Percentiles rank a stretch among this genome's conserved stretches.
phyloP scores from a whole-genome alignment of 768 basidiomycete genomes.

The Tulasnella sp. region DNA sequence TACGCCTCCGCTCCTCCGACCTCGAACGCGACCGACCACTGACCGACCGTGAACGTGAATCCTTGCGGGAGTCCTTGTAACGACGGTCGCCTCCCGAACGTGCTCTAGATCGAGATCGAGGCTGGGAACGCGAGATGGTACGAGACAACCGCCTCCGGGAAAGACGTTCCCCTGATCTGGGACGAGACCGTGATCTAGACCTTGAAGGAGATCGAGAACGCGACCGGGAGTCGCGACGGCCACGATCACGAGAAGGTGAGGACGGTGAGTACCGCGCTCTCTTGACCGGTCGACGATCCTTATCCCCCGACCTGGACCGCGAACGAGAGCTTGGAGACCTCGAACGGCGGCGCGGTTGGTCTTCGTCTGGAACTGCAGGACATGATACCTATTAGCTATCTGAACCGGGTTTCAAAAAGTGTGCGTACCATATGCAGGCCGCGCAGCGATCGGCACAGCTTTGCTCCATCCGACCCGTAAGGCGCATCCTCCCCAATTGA shows the following conservation, averaged over 20 bases:
- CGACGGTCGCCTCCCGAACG: neutral
- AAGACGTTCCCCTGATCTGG: neutral
- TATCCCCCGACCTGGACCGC: constrained; percentile 17
- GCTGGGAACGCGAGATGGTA: constrained; percentile 22
- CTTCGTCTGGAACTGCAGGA: neutral
- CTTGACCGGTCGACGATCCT: constrained; percentile 3
- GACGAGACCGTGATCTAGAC: neutral
- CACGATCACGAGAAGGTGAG: neutral
- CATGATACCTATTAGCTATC: neutral
- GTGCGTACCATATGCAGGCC: constrained; percentile 55
- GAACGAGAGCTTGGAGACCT: constrained; percentile 39
- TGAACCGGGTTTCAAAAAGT: neutral
- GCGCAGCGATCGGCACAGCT: constrained; percentile 75
- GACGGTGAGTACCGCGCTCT: constrained; percentile 4
- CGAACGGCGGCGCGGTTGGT: constrained; percentile 23
- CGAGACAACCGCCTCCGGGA: constrained; percentile 6
- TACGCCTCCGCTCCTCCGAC: neutral
- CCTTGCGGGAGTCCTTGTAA: too few relatives aligned
- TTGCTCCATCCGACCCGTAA: constrained; percentile 96
- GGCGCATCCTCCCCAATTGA: constrained; percentile 86
- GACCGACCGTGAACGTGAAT: neutral
- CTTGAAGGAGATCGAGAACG: constrained; percentile 22
- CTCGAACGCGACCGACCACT: neutral
- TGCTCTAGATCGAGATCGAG: neutral
- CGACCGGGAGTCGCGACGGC: constrained; percentile 30